Evolutionary conservation across 495 filamentous ascomycete species (phyloP).

Genomic region (Mytilinidion resinicola): DNA sequence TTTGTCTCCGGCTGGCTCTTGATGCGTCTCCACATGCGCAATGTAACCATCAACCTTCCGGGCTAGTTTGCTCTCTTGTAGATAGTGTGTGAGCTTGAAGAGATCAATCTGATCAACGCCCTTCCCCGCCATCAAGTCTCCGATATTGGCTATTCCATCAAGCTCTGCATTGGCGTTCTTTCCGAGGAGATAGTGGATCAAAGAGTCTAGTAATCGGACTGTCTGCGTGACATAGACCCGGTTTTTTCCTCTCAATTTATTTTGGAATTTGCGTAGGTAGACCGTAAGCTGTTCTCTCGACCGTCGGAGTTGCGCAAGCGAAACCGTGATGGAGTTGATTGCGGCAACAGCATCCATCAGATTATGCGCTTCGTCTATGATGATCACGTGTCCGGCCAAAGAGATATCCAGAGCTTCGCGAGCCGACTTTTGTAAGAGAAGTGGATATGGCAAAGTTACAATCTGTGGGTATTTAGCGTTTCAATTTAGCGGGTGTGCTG

Average conservation of each 20-base stretch:
- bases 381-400: slow-evolving; percentile 77
- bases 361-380: slow-evolving; percentile 97
- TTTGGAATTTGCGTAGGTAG: slow-evolving; percentile 83
- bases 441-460: slow-evolving; percentile 86
- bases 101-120: slow-evolving; percentile 94
- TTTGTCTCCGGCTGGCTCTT: slow-evolving; percentile 17
- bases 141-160: slow-evolving; percentile 61
- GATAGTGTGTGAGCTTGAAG: slow-evolving; percentile 76
- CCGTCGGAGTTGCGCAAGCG: slow-evolving; percentile 61
- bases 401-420: slow-evolving; percentile 82
- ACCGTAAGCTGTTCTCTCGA: slow-evolving; percentile 67
- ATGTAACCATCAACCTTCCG: slow-evolving; percentile 90
- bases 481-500: neutral
- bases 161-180: slow-evolving; percentile 30
- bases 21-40: slow-evolving; percentile 49
- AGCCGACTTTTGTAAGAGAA: slow-evolving; percentile 83
- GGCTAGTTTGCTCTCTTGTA: slow-evolving; percentile 88
- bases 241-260: slow-evolving; percentile 86
- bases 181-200: slow-evolving; percentile 58
- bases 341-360: slow-evolving; percentile 89
- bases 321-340: slow-evolving; percentile 76
- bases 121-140: slow-evolving; percentile 70
- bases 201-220: slow-evolving; percentile 69
- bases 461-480: slow-evolving; percentile 48
- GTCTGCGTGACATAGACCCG: slow-evolving; percentile 84